These are phyloP conservation scores for Cercospora beticola DNA, from an alignment of 2,329 filamentous ascomycete species.

Conservation along the genomic window DNA sequence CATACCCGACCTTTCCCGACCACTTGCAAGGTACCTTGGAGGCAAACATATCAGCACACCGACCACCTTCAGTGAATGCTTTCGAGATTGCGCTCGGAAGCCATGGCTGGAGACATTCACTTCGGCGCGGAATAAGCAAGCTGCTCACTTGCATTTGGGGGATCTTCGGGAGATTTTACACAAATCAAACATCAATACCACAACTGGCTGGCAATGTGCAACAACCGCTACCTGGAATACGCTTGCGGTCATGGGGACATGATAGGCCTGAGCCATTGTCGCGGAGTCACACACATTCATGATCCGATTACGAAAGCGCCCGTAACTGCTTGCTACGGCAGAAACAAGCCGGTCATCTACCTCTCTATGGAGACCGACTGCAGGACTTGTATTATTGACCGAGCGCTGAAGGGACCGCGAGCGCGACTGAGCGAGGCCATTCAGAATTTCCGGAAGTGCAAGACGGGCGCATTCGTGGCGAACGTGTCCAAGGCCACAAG, in stretches of 20 bases:
- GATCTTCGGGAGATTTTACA: background rate
- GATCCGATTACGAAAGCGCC: background rate
- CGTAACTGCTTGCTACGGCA: background rate
- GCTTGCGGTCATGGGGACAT: background rate
- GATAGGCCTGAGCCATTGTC: background rate
- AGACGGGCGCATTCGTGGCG: background rate
- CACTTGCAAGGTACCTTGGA: background rate
- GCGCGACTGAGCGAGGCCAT: background rate
- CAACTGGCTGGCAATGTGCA: background rate
- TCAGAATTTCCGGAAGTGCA: background rate
- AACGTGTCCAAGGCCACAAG: background rate
- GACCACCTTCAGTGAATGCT: background rate
- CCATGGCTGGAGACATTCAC: background rate
- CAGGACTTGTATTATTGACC: background rate
- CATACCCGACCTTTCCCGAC: background rate
- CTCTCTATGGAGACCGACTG: background rate
- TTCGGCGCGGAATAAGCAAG: background rate
- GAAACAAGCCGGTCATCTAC: background rate
- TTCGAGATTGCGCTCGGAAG: background rate
- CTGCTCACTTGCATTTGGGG: background rate
- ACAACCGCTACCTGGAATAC: constrained; percentile 3
- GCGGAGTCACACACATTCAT: background rate
- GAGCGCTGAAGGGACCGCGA: background rate
- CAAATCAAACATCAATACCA: background rate
- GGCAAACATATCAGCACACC: background rate